phyloP scores from a whole-genome alignment of 2,329 filamentous ascomycete genomes.

The Zasmidium cellare region DNA sequence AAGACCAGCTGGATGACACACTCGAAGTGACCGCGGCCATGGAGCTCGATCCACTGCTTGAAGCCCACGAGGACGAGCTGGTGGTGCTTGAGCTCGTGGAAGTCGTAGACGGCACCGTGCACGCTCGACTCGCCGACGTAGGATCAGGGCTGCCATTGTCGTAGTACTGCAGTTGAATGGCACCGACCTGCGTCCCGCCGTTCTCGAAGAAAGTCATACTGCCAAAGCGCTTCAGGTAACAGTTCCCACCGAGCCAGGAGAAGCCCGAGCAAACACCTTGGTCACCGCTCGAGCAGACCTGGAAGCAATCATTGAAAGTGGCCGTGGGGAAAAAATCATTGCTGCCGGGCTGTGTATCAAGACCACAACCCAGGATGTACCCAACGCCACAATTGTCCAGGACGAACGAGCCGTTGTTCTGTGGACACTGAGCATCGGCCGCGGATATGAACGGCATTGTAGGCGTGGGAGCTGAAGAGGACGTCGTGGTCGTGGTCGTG shows the following conservation, averaged over 20 bases:
- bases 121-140: not conserved
- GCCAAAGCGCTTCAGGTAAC: not conserved
- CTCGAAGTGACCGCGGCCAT: not conserved
- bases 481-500: constrained; percentile 1
- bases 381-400: not conserved
- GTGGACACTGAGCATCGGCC: not conserved
- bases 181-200: not conserved
- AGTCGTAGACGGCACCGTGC: not conserved
- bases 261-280: not conserved
- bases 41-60: not conserved
- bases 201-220: not conserved
- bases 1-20: not conserved
- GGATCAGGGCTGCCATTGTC: not conserved
- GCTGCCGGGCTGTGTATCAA: not conserved
- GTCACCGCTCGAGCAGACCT: not conserved
- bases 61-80: not conserved
- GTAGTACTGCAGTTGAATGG: not conserved
- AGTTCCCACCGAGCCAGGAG: not conserved
- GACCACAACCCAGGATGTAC: not conserved
- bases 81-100: not conserved
- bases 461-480: not conserved
- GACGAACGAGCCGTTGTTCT: not conserved
- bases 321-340: not conserved
- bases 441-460: not conserved
- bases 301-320: not conserved